Evolutionary conservation across 768 basidiomycete genomes (phyloP), one percentile per base, ranked within the genome.

Genomic region (Suillus alpinus): DNA sequence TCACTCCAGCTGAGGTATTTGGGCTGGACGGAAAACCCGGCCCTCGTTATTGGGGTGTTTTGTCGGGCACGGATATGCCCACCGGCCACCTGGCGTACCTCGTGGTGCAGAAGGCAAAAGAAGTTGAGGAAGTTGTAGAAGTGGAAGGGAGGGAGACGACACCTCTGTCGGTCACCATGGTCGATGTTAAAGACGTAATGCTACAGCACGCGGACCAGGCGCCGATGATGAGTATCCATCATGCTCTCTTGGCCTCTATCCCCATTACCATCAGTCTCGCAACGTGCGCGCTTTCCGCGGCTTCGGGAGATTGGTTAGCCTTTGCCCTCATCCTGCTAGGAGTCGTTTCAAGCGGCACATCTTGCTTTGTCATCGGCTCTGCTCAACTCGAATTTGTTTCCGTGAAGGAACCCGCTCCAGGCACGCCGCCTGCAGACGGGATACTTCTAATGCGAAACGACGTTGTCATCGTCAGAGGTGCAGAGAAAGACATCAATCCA

Each of bases 281-380:
- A 10, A 60, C 65, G 6, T 72, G 71, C 51, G 56, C 63, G 51
- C 56, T 68, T 31, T 75, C 69, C 46, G 75, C 69, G 1, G 0
- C 70, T 23, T 59, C 62, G 34, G 51, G 16, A 16, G 75, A 76
- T 51, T 76, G 75, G 75, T 69, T 46, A 50, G 58, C 59, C 23
- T 75, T 73, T 43, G 39, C 67, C 0, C 70, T 75, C 68, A 76
- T 77, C 56, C 55, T 73, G 0, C 65, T 74, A 16, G 75, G 75
- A 1, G 69, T 76, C 36, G 4, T 77, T 31, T 68, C 70, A 56
- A 74, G 62, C 41, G 76, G 76, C 0, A 26, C 68, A 14, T 64
- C 76, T 4, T 71, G 70, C 49, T 55, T 69, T 4, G 66, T 71
- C 18, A 72, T 75, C 16, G 74, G 74, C 18, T 75, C 72, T 10